Conservation (phyloP, 495 filamentous ascomycete species). For the Chaetomium cochliodes region DNA sequence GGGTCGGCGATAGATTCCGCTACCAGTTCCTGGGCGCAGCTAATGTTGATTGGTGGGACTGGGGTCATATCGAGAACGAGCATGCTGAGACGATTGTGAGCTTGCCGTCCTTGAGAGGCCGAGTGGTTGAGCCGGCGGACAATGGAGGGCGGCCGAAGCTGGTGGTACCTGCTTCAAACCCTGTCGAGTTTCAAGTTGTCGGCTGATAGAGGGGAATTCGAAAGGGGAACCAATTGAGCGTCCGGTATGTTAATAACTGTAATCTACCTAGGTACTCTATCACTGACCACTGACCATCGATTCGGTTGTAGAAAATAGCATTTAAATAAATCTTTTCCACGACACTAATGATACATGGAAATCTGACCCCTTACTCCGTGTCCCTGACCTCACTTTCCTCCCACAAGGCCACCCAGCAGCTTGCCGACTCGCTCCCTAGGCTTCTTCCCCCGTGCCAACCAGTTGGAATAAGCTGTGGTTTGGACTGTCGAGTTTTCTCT, state of each 20-base stretch:
- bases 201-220: not conserved
- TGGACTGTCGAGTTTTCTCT: no score
- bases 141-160: not conserved
- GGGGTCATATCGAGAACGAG: conserved; percentile 4
- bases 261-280: no score
- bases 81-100: not conserved
- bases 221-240: no score
- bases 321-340: no score
- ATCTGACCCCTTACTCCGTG: not conserved
- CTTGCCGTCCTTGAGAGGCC: not conserved
- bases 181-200: not conserved
- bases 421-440: conserved; percentile 18
- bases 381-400: no score
- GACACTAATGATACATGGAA: no score
- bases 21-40: not conserved
- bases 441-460: conserved; percentile 28
- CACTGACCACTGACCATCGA: no score
- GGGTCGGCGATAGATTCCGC: not conserved
- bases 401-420: not conserved
- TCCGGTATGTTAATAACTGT: no score
- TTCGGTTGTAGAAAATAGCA: no score
- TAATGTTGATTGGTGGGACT: conserved; percentile 1
- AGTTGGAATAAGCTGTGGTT: no score
- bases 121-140: not conserved
- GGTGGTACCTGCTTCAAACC: not conserved